Evolutionary conservation across 2,329 filamentous ascomycete genomes (phyloP).

Genomic region (Sporothrix phasma): DNA sequence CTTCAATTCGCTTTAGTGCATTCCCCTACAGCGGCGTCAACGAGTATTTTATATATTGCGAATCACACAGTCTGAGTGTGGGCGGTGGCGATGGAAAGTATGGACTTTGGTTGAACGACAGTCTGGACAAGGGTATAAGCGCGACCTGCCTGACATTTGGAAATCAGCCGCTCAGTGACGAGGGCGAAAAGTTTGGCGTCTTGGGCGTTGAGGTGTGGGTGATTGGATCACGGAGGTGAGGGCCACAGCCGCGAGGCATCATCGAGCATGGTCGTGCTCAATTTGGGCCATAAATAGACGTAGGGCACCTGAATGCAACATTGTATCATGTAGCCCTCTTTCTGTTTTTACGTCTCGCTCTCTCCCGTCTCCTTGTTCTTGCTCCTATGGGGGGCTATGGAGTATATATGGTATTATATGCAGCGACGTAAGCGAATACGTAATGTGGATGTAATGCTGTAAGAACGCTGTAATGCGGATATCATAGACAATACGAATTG

Average conservation of each 20-base stretch:
- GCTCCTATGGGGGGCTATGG: too few species aligned
- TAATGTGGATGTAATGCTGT: too few species aligned
- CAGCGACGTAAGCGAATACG: too few species aligned
- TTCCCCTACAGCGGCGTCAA: conserved; percentile 95
- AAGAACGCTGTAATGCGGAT: too few species aligned
- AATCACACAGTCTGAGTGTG: conserved; percentile 72
- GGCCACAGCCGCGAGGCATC: background rate
- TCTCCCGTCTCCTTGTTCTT: background rate
- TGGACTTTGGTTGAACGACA: conserved; percentile 85
- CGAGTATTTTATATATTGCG: conserved; percentile 93
- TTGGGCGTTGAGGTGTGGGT: conserved; percentile 91
- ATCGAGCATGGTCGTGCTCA: too few species aligned
- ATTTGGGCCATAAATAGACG: too few species aligned
- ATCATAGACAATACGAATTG: too few species aligned
- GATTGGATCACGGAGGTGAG: conserved; percentile 43
- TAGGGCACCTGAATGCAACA: too few species aligned
- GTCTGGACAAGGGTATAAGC: conserved; percentile 74
- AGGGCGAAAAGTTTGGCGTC: conserved; percentile 84
- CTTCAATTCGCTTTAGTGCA: conserved; percentile 86
- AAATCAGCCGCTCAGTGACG: conserved; percentile 87
- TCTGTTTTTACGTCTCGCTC: too few species aligned
- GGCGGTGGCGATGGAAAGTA: conserved; percentile 85
- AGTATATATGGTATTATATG: too few species aligned
- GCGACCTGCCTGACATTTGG: conserved; percentile 82
- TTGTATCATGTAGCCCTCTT: background rate